phyloP scores from a whole-genome alignment of 1,139 yeast genomes.

The Yamadazyma songkhlaensis region DNA sequence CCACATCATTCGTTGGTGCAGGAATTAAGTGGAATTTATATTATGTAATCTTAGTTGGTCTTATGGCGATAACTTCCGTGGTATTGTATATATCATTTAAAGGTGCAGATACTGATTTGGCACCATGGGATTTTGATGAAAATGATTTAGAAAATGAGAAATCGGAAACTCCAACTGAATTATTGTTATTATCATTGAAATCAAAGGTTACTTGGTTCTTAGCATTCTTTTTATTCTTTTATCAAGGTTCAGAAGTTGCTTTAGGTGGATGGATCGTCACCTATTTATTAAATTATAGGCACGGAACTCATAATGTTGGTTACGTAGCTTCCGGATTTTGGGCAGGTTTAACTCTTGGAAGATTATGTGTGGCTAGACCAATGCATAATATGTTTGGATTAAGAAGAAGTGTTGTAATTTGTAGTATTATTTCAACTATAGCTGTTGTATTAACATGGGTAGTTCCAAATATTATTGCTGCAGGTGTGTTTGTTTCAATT shows the following conservation, averaged over 20 bases:
- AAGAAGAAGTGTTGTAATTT: constrained; percentile 41
- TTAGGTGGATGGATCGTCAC: constrained; percentile 74
- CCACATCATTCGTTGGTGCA: constrained; percentile 48
- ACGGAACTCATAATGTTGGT: constrained; percentile 50
- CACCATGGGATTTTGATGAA: constrained; percentile 28
- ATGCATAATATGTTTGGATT: constrained; percentile 44
- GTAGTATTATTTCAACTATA: constrained; percentile 30
- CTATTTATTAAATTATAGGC: constrained; percentile 54
- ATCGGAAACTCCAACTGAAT: constrained; percentile 4
- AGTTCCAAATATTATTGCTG: constrained; percentile 36
- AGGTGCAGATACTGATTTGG: constrained; percentile 43
- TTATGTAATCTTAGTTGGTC: constrained; percentile 47
- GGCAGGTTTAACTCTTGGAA: constrained; percentile 66
- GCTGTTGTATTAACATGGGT: constrained; percentile 46
- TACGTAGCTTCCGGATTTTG: constrained; percentile 71
- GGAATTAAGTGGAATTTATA: constrained; percentile 55
- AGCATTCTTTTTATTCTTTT: constrained; percentile 53
- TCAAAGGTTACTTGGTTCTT: constrained; percentile 53
- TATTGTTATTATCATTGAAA: constrained; percentile 32
- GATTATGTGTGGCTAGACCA: constrained; percentile 46
- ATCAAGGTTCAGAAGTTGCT: constrained; percentile 69
- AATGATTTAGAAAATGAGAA: constrained; percentile 7
- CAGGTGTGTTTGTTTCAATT: constrained; percentile 44
- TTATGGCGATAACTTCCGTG: constrained; percentile 25
- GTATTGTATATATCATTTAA: constrained; percentile 35